A percentile compares a stretch with the other conserved stretches of the same genome.
phyloP scores from a whole-genome alignment of 2,329 filamentous ascomycete genomes.

The Dothidotthia symphoricarpi region DNA sequence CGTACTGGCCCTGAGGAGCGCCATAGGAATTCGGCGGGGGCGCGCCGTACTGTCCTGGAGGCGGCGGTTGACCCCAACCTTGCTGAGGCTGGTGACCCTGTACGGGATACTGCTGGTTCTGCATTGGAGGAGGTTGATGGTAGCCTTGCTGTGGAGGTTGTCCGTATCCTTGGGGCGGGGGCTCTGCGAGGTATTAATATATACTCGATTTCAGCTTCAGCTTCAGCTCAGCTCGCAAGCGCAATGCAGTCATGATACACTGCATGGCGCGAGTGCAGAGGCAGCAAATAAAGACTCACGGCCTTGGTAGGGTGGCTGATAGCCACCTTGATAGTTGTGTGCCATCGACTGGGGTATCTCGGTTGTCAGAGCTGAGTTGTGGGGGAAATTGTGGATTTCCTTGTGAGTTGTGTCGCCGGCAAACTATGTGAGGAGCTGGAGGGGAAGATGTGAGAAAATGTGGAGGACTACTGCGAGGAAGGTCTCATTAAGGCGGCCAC shows the following conservation, averaged over 20 bases:
- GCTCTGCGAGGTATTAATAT: conserved; percentile 30
- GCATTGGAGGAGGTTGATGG: conserved; percentile 36
- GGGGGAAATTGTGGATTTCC: too few species aligned
- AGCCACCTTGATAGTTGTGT: conserved; percentile 32
- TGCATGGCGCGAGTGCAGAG: conserved; percentile 9
- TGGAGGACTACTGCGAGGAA: too few species aligned
- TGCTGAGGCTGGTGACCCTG: conserved; percentile 34
- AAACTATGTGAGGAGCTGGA: too few species aligned
- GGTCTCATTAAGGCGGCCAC: too few species aligned
- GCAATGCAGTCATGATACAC: conserved; percentile 3
- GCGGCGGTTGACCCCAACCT: conserved; percentile 23
- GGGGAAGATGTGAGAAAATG: too few species aligned
- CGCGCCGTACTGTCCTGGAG: conserved; percentile 35
- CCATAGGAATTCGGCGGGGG: conserved; percentile 34
- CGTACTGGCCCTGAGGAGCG: conserved; percentile 27
- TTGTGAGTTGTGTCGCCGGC: too few species aligned
- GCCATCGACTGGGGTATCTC: conserved; percentile 23
- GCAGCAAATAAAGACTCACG: conserved; percentile 25
- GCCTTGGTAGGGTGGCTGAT: conserved; percentile 30
- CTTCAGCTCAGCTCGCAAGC: conserved; percentile 12
- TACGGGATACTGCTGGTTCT: conserved; percentile 30
- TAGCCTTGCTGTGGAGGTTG: conserved; percentile 21
- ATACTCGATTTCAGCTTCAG: conserved; percentile 6
- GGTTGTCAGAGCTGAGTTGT: too few species aligned
- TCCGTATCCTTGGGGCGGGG: conserved; percentile 28